Conservation (phyloP, 2,329 filamentous ascomycete species). For the Periconia macrospinosa region DNA sequence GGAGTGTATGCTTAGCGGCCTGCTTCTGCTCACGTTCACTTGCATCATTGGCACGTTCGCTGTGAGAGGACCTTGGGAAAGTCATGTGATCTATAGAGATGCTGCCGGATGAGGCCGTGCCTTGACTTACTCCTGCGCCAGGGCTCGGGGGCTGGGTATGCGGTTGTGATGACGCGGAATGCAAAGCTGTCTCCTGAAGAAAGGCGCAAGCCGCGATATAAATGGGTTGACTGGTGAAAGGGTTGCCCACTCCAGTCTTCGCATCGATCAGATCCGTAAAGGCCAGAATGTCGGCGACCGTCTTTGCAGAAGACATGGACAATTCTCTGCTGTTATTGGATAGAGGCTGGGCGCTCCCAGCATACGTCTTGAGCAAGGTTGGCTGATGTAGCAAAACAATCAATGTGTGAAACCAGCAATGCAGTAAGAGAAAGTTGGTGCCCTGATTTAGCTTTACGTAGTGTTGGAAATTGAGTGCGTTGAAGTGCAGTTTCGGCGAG, state of each 20-base stretch:
- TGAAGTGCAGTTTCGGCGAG: conserved; percentile 76
- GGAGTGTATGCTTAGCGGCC: conserved; percentile 69
- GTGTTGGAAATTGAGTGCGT: conserved; percentile 81
- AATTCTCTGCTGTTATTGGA: conserved; percentile 78
- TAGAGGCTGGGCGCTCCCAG: conserved; percentile 68
- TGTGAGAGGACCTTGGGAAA: conserved; percentile 12
- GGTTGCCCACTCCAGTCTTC: conserved; percentile 83
- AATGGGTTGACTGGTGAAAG: conserved; percentile 84
- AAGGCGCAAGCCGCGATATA: conserved; percentile 91
- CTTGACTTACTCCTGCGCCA: conserved; percentile 4
- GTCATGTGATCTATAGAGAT: conserved; percentile 26
- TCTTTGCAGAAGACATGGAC: conserved; percentile 88
- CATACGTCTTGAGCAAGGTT: conserved; percentile 77
- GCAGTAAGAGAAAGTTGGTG: conserved; percentile 82
- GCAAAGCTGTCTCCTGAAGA: conserved; percentile 76
- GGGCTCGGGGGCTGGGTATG: conserved; percentile 63
- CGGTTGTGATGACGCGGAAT: conserved; percentile 64
- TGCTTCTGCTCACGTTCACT: conserved; percentile 43
- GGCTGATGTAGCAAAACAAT: conserved; percentile 86
- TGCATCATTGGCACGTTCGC: conserved; percentile 13
- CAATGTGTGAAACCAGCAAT: conserved; percentile 86
- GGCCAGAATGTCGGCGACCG: conserved; percentile 83
- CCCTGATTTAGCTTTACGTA: conserved; percentile 81
- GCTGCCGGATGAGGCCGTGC: conserved; percentile 43
- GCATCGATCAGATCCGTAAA: conserved; percentile 85